phyloP scores from a whole-genome alignment of 495 filamentous ascomycete genomes.

The Cercophora sp. region DNA sequence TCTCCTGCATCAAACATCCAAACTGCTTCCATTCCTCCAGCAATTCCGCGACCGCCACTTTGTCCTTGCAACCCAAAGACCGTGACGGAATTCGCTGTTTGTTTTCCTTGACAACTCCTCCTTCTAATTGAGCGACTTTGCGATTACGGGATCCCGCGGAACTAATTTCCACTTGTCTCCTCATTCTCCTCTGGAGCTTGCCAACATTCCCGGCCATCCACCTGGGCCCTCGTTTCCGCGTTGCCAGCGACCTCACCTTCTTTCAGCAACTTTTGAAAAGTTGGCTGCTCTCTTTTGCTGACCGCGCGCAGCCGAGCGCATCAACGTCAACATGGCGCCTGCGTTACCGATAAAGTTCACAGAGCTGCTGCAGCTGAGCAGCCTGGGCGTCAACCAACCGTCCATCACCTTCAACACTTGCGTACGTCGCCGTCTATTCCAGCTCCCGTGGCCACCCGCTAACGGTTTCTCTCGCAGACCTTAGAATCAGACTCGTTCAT shows the following conservation, averaged over 20 bases:
- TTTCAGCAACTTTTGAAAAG: constrained; percentile 29
- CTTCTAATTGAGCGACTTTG: constrained; percentile 17
- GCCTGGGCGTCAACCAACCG: constrained; percentile 73
- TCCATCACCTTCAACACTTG: constrained; percentile 97
- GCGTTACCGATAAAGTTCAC: constrained; percentile 86
- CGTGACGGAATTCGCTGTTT: neutral
- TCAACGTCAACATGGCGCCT: constrained; percentile 39
- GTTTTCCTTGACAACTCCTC: constrained; percentile 14
- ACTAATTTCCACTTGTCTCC: constrained; percentile 3
- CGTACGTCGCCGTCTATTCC: constrained; percentile 54
- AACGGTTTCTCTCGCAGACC: constrained; percentile 56
- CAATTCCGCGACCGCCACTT: constrained; percentile 11
- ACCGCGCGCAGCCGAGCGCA: constrained; percentile 35
- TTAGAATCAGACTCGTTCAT: constrained; percentile 95
- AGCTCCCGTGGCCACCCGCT: constrained; percentile 12
- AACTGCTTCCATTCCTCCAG: constrained; percentile 1
- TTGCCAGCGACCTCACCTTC: constrained; percentile 9
- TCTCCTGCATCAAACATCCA: constrained; percentile 11
- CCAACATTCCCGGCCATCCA: constrained; percentile 19
- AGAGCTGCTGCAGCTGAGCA: constrained; percentile 82
- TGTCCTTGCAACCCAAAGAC: constrained; percentile 5
- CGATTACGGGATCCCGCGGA: constrained; percentile 10
- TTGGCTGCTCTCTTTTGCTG: constrained; percentile 28
- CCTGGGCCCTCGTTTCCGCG: constrained; percentile 15
- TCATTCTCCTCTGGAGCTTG: constrained; percentile 13